A percentile compares a stretch with the other conserved stretches of the same genome.
These are phyloP conservation scores for Scheffersomyces stambukii DNA, from an alignment of 1,139 yeast genomes.

Conservation along the genomic window DNA sequence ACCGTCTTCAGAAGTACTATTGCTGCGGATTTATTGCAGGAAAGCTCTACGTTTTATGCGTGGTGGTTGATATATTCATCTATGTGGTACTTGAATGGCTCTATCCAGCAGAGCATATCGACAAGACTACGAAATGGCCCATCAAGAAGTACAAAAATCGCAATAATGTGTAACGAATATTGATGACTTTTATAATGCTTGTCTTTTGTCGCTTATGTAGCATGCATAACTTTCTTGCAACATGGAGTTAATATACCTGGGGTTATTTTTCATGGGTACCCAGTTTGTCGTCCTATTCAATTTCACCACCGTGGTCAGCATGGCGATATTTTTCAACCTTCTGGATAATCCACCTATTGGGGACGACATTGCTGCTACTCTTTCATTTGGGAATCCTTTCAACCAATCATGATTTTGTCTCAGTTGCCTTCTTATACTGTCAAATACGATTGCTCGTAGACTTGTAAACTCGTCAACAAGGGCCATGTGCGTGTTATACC, in stretches of 20 bases:
- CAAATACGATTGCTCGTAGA: constrained; percentile 28
- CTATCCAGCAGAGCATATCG: constrained; percentile 67
- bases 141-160: constrained; percentile 13
- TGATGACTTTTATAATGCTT: constrained; percentile 2
- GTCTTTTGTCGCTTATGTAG: too few relatives aligned
- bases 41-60: constrained; percentile 69
- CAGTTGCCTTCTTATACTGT: constrained; percentile 1
- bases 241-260: constrained; percentile 15
- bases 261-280: constrained; percentile 18
- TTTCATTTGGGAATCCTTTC: too few relatives aligned
- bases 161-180: too few relatives aligned
- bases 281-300: constrained; percentile 13
- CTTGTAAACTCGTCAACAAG: constrained; percentile 35
- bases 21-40: constrained; percentile 85
- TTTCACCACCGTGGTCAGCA: constrained; percentile 8
- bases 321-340: constrained; percentile 14
- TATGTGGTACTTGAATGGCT: constrained; percentile 61
- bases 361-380: too few relatives aligned
- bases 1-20: constrained; percentile 55
- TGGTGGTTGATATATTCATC: constrained; percentile 73
- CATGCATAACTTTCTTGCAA: constrained; percentile 11
- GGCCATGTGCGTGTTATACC: constrained; percentile 23
- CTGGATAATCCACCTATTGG: constrained; percentile 11
- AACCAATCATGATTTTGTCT: constrained; percentile 19
- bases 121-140: constrained; percentile 79